Evolutionary conservation across 2,329 filamentous ascomycete species (phyloP), one percentile per base, ranked within the genome.

Genomic region (Fonsecaea multimorphosa): DNA sequence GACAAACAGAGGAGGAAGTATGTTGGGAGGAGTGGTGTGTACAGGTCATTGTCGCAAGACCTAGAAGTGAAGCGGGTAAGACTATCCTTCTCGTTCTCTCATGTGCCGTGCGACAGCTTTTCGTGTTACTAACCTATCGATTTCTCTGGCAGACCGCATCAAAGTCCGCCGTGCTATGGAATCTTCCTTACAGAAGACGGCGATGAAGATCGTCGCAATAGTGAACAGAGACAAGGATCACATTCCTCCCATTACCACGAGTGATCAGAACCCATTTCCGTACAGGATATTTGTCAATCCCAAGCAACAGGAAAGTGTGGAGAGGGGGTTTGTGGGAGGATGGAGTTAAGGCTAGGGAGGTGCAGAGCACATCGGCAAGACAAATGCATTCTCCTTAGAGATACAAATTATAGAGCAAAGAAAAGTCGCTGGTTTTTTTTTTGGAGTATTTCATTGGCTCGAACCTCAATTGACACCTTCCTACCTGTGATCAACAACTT

Each of bases 11-110:
- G 71, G 93, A 98, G 77, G 93, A 97, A 77, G 88, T 97, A 19
- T 96, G 93, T 77, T 99, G 95, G 95, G 95, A 98, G 83, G 89
- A 88, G 74, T 99, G 95, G 95, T 92, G 91, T 52, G 81, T 99
- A 71, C 92, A 96, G 78, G 91, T 98, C 58, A 96, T 93, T n/a
- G 88, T 97, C 62, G 92, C 93, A 9, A 93, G 92, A 72, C 93
- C 94, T 32, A 84, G 90, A 74, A 97, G 92, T 11, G 94, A 98
- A 74, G 91, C 88, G 70, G 93, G 92, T 96, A 81, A 73, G 88
- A 66, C 62, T 57, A 57, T 34, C n/a, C 56, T 7, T 19, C 16
- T 40, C 7, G 32, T 19, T 31, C 7, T 40, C 29, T 53, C 61
- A 32, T 58, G 55, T 34, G 29, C n/a, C 44, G 11, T 61, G 34